Evolutionary conservation across 192 early-diverging fungal species (phyloP).

Genomic region (Helicostylum pulchrum): DNA sequence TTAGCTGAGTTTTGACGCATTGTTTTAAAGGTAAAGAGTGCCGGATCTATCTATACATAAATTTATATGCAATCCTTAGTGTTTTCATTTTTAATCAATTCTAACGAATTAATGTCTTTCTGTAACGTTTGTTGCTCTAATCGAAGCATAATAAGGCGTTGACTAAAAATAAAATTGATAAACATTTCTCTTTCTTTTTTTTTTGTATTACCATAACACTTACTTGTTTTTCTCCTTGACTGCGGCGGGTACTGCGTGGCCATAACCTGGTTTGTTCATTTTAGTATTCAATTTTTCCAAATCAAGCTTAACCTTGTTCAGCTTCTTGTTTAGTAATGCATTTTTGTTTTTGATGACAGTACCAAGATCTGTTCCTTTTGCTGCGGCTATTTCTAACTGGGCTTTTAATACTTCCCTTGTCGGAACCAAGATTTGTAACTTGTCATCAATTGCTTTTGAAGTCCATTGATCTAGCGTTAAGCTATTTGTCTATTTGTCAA

Average conservation of each 20-base stretch:
- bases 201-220: background rate
- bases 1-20: too few relatives aligned
- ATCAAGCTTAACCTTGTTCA: slow-evolving; percentile 28
- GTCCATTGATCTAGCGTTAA: slow-evolving; percentile 4
- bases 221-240: slow-evolving; percentile 42
- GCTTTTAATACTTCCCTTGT: slow-evolving; percentile 26
- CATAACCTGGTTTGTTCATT: slow-evolving; percentile 33
- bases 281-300: slow-evolving; percentile 26
- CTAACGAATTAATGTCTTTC: slow-evolving; percentile 11
- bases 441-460: slow-evolving; percentile 24
- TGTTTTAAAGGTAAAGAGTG: background rate
- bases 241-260: slow-evolving; percentile 20
- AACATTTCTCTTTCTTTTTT: background rate
- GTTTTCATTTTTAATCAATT: slow-evolving; percentile 1
- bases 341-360: slow-evolving; percentile 12
- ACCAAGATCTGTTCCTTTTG: slow-evolving; percentile 15
- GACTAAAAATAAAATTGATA: background rate
- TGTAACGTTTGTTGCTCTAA: slow-evolving; percentile 18
- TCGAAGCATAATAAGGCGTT: slow-evolving; percentile 8
- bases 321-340: slow-evolving; percentile 26
- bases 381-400: slow-evolving; percentile 21
- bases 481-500: background rate
- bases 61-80: background rate
- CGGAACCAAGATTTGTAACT: slow-evolving; percentile 39
- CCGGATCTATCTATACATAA: background rate